A percentile compares a stretch with the other conserved stretches of the same genome.
Conservation (phyloP, 2,329 filamentous ascomycete genomes). For the Cladosporium halotolerans region DNA sequence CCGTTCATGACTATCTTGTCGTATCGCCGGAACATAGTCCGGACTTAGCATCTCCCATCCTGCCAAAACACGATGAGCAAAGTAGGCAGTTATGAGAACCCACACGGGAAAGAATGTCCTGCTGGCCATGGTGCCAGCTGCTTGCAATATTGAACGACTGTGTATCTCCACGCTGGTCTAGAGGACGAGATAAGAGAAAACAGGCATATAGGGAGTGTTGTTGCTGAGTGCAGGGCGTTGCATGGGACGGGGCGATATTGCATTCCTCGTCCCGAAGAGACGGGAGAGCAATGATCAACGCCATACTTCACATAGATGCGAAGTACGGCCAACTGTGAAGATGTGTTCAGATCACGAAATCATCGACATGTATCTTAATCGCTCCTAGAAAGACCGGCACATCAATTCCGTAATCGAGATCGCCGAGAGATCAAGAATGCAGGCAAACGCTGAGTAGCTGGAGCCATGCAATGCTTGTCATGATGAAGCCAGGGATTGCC, state of each 20-base stretch:
- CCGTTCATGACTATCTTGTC: neutral
- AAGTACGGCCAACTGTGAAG: too few species aligned
- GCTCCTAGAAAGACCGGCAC: too few species aligned
- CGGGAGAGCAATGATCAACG: neutral
- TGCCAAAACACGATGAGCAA: neutral
- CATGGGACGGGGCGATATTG: neutral
- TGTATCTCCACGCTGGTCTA: neutral
- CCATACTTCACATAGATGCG: too few species aligned
- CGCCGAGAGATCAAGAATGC: too few species aligned
- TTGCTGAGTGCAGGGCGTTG: neutral
- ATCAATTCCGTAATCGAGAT: too few species aligned
- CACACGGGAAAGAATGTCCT: neutral
- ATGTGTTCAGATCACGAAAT: too few species aligned
- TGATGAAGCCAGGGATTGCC: too few species aligned
- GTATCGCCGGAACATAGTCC: neutral
- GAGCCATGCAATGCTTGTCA: too few species aligned
- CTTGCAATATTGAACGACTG: neutral
- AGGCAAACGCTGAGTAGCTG: too few species aligned
- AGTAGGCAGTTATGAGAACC: neutral
- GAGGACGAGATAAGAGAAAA: neutral
- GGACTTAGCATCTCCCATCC: slow-evolving; percentile 7
- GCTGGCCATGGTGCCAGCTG: neutral
- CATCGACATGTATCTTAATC: too few species aligned
- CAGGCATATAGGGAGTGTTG: neutral
- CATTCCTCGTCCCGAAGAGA: slow-evolving; percentile 4